A percentile compares a stretch with the other conserved stretches of the same genome.
Conservation (phyloP, 345 rosid genomes). For the Limnanthes douglasii region DNA sequence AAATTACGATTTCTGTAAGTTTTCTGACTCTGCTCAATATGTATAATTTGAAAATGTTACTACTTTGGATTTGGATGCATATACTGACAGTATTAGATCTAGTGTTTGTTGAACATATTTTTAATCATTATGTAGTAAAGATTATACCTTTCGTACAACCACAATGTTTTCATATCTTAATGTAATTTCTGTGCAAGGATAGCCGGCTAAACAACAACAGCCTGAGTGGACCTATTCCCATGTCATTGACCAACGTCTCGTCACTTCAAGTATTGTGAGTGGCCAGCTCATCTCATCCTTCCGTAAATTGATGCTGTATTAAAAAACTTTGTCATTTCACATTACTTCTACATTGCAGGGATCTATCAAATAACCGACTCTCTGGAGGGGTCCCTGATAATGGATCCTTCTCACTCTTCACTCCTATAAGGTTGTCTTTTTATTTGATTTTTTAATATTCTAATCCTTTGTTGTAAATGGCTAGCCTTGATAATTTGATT, state of each 20-base stretch:
- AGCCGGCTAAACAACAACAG: conserved; percentile 98
- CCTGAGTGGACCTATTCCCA: conserved; percentile 67
- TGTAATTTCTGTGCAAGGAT: conserved; percentile 32
- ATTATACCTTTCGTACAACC: conserved; percentile 6
- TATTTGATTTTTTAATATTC: background rate
- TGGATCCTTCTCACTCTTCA: conserved; percentile 96
- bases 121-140: too few relatives aligned
- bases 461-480: background rate
- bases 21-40: conserved; percentile 1
- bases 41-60: too few relatives aligned
- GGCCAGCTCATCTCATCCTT: conserved; percentile 4
- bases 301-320: background rate
- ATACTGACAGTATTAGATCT: too few relatives aligned
- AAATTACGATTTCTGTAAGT: conserved; percentile 94
- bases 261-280: conserved; percentile 94
- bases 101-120: too few relatives aligned
- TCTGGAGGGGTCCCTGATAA: conserved; percentile 94
- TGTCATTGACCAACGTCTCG: conserved; percentile 79
- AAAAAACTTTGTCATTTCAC: background rate
- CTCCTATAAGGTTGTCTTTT: conserved; percentile 80
- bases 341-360: conserved; percentile 35
- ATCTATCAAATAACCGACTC: conserved; percentile 82
- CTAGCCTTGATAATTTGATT: background rate
- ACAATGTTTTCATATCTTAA: conserved; percentile 5
- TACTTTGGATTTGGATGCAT: too few relatives aligned